Conservation (phyloP, 257 asterid species). For the Verbascum thapsus region DNA sequence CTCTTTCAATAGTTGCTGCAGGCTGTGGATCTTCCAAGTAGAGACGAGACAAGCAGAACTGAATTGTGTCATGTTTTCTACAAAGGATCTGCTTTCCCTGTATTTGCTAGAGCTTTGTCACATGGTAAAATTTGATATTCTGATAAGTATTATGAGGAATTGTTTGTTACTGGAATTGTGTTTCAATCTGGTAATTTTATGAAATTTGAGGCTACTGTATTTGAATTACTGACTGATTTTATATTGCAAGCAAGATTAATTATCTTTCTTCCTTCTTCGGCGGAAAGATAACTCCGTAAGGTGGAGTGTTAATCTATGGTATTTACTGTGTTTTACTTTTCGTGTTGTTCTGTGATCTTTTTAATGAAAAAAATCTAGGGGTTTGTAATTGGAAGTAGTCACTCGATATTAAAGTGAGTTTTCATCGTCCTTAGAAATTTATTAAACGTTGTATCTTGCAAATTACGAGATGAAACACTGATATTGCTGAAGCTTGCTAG, state of each 20-base stretch:
- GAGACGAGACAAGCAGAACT: slow-evolving; percentile 56
- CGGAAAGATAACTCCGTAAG: slow-evolving; percentile 7
- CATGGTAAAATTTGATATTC: slow-evolving; percentile 46
- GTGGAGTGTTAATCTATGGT: neutral
- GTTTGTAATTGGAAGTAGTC: slow-evolving; percentile 9
- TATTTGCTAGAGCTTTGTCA: slow-evolving; percentile 68
- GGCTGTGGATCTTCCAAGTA: slow-evolving; percentile 42
- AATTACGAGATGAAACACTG: slow-evolving; percentile 2
- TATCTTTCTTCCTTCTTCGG: slow-evolving; percentile 10
- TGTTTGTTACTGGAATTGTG: neutral
- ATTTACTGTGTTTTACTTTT: neutral
- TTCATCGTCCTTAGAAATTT: slow-evolving; percentile 15
- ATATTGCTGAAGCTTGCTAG: slow-evolving; percentile 1
- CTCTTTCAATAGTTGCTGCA: slow-evolving; percentile 28
- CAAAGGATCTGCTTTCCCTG: slow-evolving; percentile 65
- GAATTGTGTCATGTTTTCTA: slow-evolving; percentile 68
- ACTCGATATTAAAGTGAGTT: slow-evolving; percentile 1
- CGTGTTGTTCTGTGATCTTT: neutral
- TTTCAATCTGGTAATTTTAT: neutral
- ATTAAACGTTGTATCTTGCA: neutral
- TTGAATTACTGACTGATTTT: slow-evolving; percentile 10
- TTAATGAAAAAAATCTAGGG: no score
- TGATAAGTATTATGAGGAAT: slow-evolving; percentile 7
- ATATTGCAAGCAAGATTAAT: slow-evolving; percentile 2
- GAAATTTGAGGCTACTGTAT: slow-evolving; percentile 9